A percentile compares a stretch with the other conserved stretches of the same genome.
Conservation (phyloP, 495 filamentous ascomycete genomes). For the Penicillium taxi region DNA sequence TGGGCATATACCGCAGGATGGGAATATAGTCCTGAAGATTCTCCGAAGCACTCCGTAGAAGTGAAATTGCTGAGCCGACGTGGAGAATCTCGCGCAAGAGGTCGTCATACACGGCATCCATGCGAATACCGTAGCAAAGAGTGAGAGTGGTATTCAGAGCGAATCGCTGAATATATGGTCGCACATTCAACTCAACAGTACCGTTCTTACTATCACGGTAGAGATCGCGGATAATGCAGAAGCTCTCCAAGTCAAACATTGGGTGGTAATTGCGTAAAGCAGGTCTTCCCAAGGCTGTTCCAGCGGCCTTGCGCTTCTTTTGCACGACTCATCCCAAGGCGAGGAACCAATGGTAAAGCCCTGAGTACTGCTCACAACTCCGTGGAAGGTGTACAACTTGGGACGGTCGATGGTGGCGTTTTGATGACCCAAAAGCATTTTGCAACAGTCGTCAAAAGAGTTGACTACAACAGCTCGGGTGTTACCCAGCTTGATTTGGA, state of each 20-base stretch:
- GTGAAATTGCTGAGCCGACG: constrained; percentile 41
- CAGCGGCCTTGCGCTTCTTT: constrained; percentile 45
- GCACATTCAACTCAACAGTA: constrained; percentile 28
- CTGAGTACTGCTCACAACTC: constrained; percentile 40
- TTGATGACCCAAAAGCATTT: constrained; percentile 40
- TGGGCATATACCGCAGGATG: constrained; percentile 36
- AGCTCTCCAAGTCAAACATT: constrained; percentile 48
- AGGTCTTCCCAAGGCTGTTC: constrained; percentile 36
- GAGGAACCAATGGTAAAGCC: constrained; percentile 40
- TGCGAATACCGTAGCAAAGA: constrained; percentile 48
- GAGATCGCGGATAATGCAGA: constrained; percentile 40
- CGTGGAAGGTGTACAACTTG: constrained; percentile 42
- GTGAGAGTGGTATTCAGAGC: constrained; percentile 46
- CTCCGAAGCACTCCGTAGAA: constrained; percentile 42
- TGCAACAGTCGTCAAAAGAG: constrained; percentile 39
- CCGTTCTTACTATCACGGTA: constrained; percentile 34
- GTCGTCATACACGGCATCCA: constrained; percentile 43
- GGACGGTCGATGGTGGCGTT: constrained; percentile 42
- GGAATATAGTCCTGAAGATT: constrained; percentile 49
- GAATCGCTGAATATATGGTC: constrained; percentile 41
- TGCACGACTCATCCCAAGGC: constrained; percentile 46
- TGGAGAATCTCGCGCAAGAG: constrained; percentile 44
- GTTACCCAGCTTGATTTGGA: constrained; percentile 49
- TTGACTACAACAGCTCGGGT: constrained; percentile 43
- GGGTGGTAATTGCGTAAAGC: constrained; percentile 39